phyloP scores from a whole-genome alignment of 1,284 basidiomycete species.

The Kwoniella shivajii region DNA sequence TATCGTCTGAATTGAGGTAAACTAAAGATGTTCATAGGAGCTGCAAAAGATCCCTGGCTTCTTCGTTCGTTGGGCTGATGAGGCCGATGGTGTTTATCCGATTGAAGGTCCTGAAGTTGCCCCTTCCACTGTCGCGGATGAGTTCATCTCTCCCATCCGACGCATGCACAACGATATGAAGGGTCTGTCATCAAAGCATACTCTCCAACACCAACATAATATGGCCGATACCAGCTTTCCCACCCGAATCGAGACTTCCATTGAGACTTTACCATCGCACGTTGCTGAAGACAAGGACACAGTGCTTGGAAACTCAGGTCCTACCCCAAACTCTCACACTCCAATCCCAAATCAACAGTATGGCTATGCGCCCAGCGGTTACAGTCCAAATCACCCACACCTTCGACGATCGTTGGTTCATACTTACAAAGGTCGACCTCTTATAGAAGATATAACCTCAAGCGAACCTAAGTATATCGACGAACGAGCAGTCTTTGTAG shows the following conservation, averaged over 20 bases:
- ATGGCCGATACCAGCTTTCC: no score
- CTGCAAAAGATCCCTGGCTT: constrained; percentile 33
- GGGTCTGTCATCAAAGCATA: not conserved
- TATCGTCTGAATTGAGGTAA: not conserved
- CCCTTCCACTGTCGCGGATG: not conserved
- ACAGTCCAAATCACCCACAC: constrained; percentile 11
- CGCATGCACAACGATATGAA: constrained; percentile 11
- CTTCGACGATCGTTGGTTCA: constrained; percentile 17
- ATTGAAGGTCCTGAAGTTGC: not conserved
- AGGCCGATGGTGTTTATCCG: constrained; percentile 19
- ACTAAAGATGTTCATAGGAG: constrained; percentile 17
- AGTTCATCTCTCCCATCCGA: constrained; percentile 1
- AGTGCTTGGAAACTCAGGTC: no score
- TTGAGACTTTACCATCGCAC: no score
- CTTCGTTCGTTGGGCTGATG: constrained; percentile 25
- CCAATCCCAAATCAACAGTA: not conserved
- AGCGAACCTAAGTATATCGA: constrained; percentile 30
- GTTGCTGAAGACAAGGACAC: no score
- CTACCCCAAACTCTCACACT: no score
- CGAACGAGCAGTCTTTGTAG: constrained; percentile 39
- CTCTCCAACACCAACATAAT: not conserved
- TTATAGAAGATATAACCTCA: constrained; percentile 18
- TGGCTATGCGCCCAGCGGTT: not conserved
- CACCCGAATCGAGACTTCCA: no score
- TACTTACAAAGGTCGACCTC: constrained; percentile 33